Conservation (phyloP, 768 basidiomycete species). For the Dioszegia crocea region DNA sequence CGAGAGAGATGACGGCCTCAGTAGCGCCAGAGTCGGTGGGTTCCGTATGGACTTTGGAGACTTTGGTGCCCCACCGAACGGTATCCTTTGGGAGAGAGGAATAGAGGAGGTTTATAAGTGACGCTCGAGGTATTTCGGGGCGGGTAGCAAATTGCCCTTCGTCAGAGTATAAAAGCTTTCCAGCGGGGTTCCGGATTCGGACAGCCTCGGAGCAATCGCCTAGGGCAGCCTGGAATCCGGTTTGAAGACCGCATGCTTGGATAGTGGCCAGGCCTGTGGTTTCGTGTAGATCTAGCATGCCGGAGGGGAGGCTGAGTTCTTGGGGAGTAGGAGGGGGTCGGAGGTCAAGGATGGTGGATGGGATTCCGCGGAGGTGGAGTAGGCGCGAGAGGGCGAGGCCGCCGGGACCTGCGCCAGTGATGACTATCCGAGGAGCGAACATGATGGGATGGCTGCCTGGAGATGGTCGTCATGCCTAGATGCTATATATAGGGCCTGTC, state of each 20-base stretch:
- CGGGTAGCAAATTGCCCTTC: not conserved
- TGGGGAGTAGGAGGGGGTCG: slow-evolving; percentile 20
- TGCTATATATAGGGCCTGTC: too few relatives aligned
- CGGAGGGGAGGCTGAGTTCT: slow-evolving; percentile 11
- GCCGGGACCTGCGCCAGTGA: slow-evolving; percentile 43
- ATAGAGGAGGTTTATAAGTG: not conserved
- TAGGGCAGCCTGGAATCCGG: slow-evolving; percentile 28
- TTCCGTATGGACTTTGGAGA: not conserved
- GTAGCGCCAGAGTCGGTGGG: too few relatives aligned
- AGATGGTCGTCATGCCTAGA: too few relatives aligned
- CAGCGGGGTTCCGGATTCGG: not conserved
- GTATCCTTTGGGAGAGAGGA: not conserved
- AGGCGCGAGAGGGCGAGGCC: slow-evolving; percentile 43
- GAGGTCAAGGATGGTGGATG: slow-evolving; percentile 32
- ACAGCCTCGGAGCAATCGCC: slow-evolving; percentile 45
- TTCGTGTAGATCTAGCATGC: slow-evolving; percentile 44
- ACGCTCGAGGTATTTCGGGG: slow-evolving; percentile 3
- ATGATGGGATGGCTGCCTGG: not conserved
- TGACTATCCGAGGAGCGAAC: slow-evolving; percentile 11
- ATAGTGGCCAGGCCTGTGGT: slow-evolving; percentile 38
- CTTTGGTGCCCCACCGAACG: slow-evolving; percentile 3
- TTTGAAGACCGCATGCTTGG: slow-evolving; percentile 28
- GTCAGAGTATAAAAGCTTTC: not conserved
- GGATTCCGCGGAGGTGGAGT: slow-evolving; percentile 31
- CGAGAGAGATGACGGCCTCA: not conserved